Base-by-base conservation (phyloP, 768 basidiomycete species). In the Rhodotorula babjevae region DNA sequence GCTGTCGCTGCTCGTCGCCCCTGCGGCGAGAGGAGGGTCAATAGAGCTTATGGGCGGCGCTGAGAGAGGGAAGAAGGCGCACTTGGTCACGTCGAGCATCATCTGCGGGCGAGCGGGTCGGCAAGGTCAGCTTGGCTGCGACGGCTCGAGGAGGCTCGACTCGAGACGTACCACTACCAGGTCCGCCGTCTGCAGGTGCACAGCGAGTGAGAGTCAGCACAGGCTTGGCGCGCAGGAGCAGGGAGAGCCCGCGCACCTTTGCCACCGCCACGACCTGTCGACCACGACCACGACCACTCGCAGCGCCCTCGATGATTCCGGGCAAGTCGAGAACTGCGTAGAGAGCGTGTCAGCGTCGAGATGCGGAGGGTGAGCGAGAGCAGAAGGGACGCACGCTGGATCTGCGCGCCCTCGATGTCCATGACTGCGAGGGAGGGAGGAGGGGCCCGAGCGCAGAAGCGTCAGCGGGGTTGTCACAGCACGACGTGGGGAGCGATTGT, bases 321-420 rank as follows among this genome's bases (percentile, higher is more conserved):
- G 79, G 79, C 44, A 79, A 65, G 68, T 79, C 79, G 58, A 79
- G 73, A 42, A 79, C 67, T 73, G 68, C 18, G 36, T 9, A 8
- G 15, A 27, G 27, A 23, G 40, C 31, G 27, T n/a, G 44, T 14
- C 23, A n/a, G 15, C 19, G 4, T 9, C 29, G 16, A 40, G 27
- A 61, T 11, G 9, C 47, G 19, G 6, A n/a, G 40, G n/a, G 27
- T 4, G 36, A 10, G 2, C 14, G 44, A 9, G 14, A 46, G 44
- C 21, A 62, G 57, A 42, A 27, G 9, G 2, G 16, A 63, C 75
- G 29, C 52, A 76, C 74, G 85, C 80, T 99, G 96, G 68, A 98
- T 93, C 56, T 92, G 86, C 5, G 89, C 89, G 42, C 96, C 96
- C 80, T 95, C 88, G 80, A 98, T 91, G 78, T 98, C 94, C 27